A percentile compares a stretch with the other conserved stretches of the same genome.
phyloP scores from a whole-genome alignment of 208 protist genomes.

The Angomonas desouzai region DNA sequence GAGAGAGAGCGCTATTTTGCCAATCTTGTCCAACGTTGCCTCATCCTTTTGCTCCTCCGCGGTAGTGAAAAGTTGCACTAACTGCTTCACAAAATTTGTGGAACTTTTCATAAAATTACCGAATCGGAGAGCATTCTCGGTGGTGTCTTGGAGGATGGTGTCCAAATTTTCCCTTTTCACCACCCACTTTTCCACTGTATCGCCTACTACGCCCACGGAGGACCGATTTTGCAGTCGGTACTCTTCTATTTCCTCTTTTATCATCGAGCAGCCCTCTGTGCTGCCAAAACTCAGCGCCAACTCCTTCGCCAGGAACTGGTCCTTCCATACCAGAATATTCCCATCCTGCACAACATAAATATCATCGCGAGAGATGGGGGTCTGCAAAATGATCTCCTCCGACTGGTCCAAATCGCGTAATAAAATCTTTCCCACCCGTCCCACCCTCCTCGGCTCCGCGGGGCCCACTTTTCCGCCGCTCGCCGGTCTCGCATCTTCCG shows the following conservation, averaged over 20 bases:
- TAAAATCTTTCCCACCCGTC: slow-evolving; percentile 30
- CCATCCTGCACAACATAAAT: slow-evolving; percentile 69
- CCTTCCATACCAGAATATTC: slow-evolving; percentile 67
- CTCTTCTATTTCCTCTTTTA: slow-evolving; percentile 34
- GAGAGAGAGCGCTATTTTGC: slow-evolving; percentile 42
- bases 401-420: slow-evolving; percentile 49
- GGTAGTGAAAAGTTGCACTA: slow-evolving; percentile 45
- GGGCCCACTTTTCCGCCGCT: slow-evolving; percentile 20
- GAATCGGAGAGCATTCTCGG: slow-evolving; percentile 50
- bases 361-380: slow-evolving; percentile 50
- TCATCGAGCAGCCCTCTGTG: slow-evolving; percentile 52
- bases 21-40: slow-evolving; percentile 33
- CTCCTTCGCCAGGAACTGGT: slow-evolving; percentile 48
- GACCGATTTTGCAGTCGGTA: slow-evolving; percentile 33
- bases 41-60: slow-evolving; percentile 29
- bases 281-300: slow-evolving; percentile 76
- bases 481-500: slow-evolving; percentile 5
- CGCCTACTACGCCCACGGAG: slow-evolving; percentile 7
- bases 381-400: slow-evolving; percentile 58
- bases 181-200: slow-evolving; percentile 30
- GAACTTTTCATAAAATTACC: slow-evolving; percentile 48
- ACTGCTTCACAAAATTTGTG: slow-evolving; percentile 42
- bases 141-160: slow-evolving; percentile 42
- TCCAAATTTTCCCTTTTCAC: slow-evolving; percentile 56
- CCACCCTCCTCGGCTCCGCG: slow-evolving; percentile 13